A percentile compares a stretch with the other conserved stretches of the same genome.
phyloP scores from a whole-genome alignment of 116 monocot species.

The Trichopus zeylanicus region DNA sequence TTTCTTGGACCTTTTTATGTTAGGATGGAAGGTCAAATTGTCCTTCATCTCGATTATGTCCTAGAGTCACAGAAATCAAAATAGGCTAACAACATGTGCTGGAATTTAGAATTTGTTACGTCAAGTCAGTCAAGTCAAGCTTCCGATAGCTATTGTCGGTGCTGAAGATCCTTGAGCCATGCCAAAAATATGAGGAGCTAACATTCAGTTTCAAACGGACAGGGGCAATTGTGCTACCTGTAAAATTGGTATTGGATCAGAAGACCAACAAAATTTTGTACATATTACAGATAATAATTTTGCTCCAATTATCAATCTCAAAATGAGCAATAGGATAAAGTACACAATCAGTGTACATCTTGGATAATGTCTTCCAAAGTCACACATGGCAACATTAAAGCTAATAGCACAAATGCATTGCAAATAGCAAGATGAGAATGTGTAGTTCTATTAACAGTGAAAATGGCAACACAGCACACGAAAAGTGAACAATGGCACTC shows the following conservation, averaged over 20 bases:
- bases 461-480: too few species aligned
- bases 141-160: not conserved
- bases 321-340: not conserved
- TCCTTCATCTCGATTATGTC: not conserved
- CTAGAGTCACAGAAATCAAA: not conserved
- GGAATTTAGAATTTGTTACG: slow-evolving; percentile 3
- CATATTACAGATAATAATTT: not conserved
- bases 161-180: not conserved
- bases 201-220: not conserved
- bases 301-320: not conserved
- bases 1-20: too few species aligned
- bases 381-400: too few species aligned
- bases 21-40: not conserved
- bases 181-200: not conserved
- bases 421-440: too few species aligned
- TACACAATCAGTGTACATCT: too few species aligned
- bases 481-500: too few species aligned
- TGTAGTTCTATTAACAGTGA: too few species aligned
- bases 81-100: not conserved
- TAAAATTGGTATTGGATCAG: not conserved
- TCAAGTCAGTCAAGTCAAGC: slow-evolving; percentile 9
- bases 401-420: too few species aligned
- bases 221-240: not conserved
- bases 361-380: too few species aligned
- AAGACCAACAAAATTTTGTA: too few species aligned